A percentile compares a stretch with the other conserved stretches of the same genome.
These are phyloP conservation scores for Aspergillus pseudotamarii DNA, from an alignment of 2,329 filamentous ascomycete species.

Conservation along the genomic window DNA sequence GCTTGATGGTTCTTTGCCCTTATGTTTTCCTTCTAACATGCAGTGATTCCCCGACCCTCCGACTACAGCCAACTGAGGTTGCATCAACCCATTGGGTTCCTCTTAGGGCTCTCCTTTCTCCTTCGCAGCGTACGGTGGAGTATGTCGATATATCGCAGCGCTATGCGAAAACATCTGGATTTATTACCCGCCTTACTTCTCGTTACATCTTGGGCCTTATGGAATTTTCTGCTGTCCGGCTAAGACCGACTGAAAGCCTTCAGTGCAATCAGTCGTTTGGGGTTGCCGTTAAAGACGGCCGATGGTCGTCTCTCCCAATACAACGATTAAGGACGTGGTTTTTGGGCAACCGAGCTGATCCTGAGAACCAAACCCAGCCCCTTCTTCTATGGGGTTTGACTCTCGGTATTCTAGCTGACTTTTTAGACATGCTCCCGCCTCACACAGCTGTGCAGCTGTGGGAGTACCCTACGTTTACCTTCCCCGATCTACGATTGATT, in stretches of 20 bases:
- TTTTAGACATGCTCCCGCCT: slow-evolving; percentile 68
- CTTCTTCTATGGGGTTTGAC: slow-evolving; percentile 71
- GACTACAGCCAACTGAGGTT: slow-evolving; percentile 69
- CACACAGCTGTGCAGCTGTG: slow-evolving; percentile 63
- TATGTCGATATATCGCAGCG: slow-evolving; percentile 67
- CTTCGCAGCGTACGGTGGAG: slow-evolving; percentile 62
- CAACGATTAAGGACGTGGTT: slow-evolving; percentile 32
- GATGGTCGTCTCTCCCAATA: slow-evolving; percentile 24
- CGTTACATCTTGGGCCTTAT: slow-evolving; percentile 65
- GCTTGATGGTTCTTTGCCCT: slow-evolving; percentile 70
- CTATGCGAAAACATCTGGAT: slow-evolving; percentile 59
- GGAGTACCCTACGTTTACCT: slow-evolving; percentile 70
- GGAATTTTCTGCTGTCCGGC: slow-evolving; percentile 66
- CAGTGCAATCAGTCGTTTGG: slow-evolving; percentile 58
- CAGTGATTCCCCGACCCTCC: slow-evolving; percentile 58
- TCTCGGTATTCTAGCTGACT: slow-evolving; percentile 67
- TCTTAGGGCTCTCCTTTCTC: slow-evolving; percentile 62
- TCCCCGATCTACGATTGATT: slow-evolving; percentile 61
- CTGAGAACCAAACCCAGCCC: slow-evolving; percentile 44
- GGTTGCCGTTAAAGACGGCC: slow-evolving; percentile 47
- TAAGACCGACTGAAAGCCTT: slow-evolving; percentile 64
- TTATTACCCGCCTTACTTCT: slow-evolving; percentile 57
- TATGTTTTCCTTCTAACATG: slow-evolving; percentile 67
- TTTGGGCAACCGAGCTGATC: slow-evolving; percentile 31
- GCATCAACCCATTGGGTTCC: slow-evolving; percentile 72